Base-by-base conservation (phyloP, 2,329 filamentous ascomycete genomes). In the Hortaea werneckii region DNA sequence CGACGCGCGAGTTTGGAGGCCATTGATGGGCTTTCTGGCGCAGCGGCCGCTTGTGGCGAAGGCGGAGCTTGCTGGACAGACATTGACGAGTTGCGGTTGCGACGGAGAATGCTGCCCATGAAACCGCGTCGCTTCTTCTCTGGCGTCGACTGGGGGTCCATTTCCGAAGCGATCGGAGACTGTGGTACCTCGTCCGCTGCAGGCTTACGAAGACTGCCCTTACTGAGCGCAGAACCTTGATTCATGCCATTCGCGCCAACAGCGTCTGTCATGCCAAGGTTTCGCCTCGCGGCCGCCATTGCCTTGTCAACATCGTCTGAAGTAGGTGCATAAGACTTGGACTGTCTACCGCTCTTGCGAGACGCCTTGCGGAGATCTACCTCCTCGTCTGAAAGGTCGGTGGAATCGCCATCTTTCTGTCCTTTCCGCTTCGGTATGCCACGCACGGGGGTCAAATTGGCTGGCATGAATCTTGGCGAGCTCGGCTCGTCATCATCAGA, bases 401-500 rank as follows among this genome's bases (percentile, higher is more conserved):
- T 74, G 4, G 68, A 71, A 48, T 82, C 80, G 34, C 77, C 76
- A 43, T 81, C 75, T 43, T 80, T 71, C 42, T 70, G 65, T 3
- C 67, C 69, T 28, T 72, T 65, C n/a, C 64, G 77, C 41, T 70
- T 74, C 10, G 72, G 80, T 47, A 78, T 84, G 38, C 77, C 78
- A 48, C 75, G 72, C 2, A 82, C 79, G 40, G 75, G 79, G 20
- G 68, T 68, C 29, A 72, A 65, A 53, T 55, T 65, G 5, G 55
- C 53, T 11, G 57, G 52, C 39, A 57, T 67, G 29, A 56, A 49
- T 28, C 62, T 65, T 28, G 58, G 59, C 29, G 61, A 62, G 48
- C 57, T 54, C 49, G 69, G 60, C 10, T 71, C 70, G 12, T 76
- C 82, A 28, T 72, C 69, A 40, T 71, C 69, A 2, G 71, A 74